Conservation (phyloP, 2,329 filamentous ascomycete genomes). For the Microsporum ferrugineum region DNA sequence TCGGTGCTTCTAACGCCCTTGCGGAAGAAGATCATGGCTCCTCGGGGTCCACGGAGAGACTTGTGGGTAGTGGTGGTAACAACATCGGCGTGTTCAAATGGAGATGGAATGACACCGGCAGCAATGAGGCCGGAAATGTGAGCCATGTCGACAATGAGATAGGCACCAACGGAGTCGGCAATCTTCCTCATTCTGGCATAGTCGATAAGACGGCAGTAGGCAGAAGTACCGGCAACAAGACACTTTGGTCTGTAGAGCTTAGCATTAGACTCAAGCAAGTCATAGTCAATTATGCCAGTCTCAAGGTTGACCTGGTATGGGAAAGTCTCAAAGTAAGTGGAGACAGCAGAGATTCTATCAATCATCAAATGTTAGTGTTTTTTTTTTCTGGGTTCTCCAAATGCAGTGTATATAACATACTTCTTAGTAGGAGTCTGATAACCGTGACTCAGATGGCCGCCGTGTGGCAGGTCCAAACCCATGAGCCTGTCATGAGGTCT, state of each 20-base stretch:
- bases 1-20: constrained; percentile 77
- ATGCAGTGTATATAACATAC: constrained; percentile 35
- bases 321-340: constrained; percentile 97
- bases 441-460: constrained; percentile 89
- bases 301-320: constrained; percentile 85
- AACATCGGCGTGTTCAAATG: constrained; percentile 81
- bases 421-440: constrained; percentile 91
- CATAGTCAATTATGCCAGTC: constrained; percentile 92
- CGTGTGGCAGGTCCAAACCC: constrained; percentile 92
- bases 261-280: constrained; percentile 76
- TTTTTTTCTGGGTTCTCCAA: not conserved
- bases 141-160: constrained; percentile 91
- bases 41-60: constrained; percentile 84
- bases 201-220: constrained; percentile 92
- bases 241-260: constrained; percentile 88
- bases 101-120: constrained; percentile 78
- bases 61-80: constrained; percentile 99
- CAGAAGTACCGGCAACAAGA: constrained; percentile 86
- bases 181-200: constrained; percentile 87
- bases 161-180: constrained; percentile 80
- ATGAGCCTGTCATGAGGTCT: constrained; percentile 89
- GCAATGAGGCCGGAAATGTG: constrained; percentile 93
- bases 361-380: constrained; percentile 4
- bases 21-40: constrained; percentile 97
- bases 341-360: constrained; percentile 79